A percentile compares a stretch with the other conserved stretches of the same genome.
phyloP scores from a whole-genome alignment of 228 moss, liverwort and hornwort genomes.

The Sphagnum fallax region DNA sequence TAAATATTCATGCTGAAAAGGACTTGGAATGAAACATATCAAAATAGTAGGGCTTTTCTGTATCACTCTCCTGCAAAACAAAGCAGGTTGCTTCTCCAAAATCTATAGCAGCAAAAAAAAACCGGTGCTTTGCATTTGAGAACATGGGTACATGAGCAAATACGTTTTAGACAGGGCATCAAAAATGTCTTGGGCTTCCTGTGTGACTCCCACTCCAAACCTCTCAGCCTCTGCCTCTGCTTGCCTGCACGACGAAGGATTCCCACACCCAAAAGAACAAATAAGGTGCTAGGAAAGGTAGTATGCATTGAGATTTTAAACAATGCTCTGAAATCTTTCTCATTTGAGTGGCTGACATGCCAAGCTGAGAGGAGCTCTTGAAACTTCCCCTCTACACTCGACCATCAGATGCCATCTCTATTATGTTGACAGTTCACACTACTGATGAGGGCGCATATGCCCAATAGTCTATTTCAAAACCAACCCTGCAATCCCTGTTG shows the following conservation, averaged over 20 bases:
- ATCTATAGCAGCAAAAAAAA: neutral
- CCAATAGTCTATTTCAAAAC: too few species aligned
- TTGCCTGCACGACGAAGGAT: slow-evolving; percentile 54
- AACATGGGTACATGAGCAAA: neutral
- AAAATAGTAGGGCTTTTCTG: neutral
- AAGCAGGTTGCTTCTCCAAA: neutral
- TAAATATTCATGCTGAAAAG: too few species aligned
- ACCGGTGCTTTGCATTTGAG: neutral
- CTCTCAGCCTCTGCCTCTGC: slow-evolving; percentile 96
- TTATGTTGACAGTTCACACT: too few species aligned
- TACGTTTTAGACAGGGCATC: slow-evolving; percentile 99
- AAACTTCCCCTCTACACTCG: too few species aligned
- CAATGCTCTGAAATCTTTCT: neutral
- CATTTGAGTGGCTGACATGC: neutral
- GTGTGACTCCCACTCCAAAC: slow-evolving; percentile 91
- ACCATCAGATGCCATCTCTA: too few species aligned
- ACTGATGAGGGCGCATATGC: too few species aligned
- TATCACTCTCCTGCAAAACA: neutral
- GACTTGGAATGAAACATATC: too few species aligned
- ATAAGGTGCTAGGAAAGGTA: neutral
- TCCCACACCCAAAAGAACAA: too few species aligned
- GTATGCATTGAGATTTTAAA: too few species aligned
- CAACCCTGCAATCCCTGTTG: neutral
- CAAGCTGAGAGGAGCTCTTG: too few species aligned
- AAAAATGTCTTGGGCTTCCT: slow-evolving; percentile 98